Evolutionary conservation across 345 rosid species (phyloP), one percentile per base, ranked within the genome.

Genomic region (Lagerstroemia speciosa): DNA sequence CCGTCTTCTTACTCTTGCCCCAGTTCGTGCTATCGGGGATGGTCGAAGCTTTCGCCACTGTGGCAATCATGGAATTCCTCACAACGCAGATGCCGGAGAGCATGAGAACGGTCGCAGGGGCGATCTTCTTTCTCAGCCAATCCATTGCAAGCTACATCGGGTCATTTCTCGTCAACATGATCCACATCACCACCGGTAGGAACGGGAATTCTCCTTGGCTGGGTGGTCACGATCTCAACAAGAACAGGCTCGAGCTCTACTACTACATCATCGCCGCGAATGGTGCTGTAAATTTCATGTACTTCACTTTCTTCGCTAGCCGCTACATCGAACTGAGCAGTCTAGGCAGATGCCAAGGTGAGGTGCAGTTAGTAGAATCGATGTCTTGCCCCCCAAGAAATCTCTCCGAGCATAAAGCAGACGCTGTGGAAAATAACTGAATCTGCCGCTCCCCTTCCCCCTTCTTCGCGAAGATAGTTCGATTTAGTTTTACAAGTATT

Each of bases 41-140:
- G 57, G 79, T 69, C 0, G 90, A 91, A 74, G 97, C 93, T 3
- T 91, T 91, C 76, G 81, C 90, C 0, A 83, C 87, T 0, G 89
- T 89, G 24, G 87, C 93, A 8, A 15, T 87, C 0, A 75, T 91
- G 93, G 97, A 89, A 75, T 80, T 85, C 58, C 79, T 83, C 26
- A 87, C 93, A 1, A 82, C 84, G 10, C 87, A 78, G 53, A 67
- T 89, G 84, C 90, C 97, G 0, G 96, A 87, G 27, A 69, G 79
- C 75, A 85, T 86, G 96, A 87, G 97, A 73, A 85, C 93, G 0
- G 78, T 89, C 3, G 89, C 89, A 0, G 93, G 95, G 45, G 96
- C 96, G 0, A 46, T 87, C 31, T 89, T 87, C 71, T 89, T 86
- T 43, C 85, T 91, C 64, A 84, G 86, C 72, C 73, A 85, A 32